These are phyloP conservation scores for Nigrospora oryzae DNA, from an alignment of 2,329 filamentous ascomycete genomes.

Conservation along the genomic window DNA sequence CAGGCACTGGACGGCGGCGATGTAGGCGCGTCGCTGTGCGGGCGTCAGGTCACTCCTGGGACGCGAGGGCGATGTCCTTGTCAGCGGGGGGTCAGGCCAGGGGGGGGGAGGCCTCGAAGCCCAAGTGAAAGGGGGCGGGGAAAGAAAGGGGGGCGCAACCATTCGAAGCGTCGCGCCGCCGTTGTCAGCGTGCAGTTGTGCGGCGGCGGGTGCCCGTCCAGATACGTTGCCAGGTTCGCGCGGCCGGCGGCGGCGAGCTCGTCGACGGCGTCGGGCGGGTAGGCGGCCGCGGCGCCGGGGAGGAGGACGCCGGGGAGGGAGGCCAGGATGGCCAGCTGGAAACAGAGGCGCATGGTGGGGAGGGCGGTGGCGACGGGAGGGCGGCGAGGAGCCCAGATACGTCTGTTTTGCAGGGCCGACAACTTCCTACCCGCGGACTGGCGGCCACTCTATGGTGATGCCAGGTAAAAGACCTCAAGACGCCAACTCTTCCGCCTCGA, in stretches of 20 bases:
- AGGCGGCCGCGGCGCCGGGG: not conserved
- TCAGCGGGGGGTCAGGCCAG: slow-evolving; percentile 1
- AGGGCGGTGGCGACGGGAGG: too few relatives aligned
- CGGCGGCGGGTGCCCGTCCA: slow-evolving; percentile 12
- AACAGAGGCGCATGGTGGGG: too few relatives aligned
- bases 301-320: too few relatives aligned
- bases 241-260: slow-evolving; percentile 18
- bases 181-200: slow-evolving; percentile 19
- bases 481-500: too few relatives aligned
- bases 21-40: slow-evolving; percentile 17
- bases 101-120: not conserved
- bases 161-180: slow-evolving; percentile 17
- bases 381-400: too few relatives aligned
- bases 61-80: not conserved
- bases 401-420: too few relatives aligned
- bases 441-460: too few relatives aligned
- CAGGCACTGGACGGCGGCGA: slow-evolving; percentile 17
- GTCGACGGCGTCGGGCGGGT: slow-evolving; percentile 20
- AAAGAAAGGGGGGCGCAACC: slow-evolving; percentile 9
- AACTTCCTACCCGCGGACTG: too few relatives aligned
- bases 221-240: slow-evolving; percentile 16
- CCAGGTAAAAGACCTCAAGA: too few relatives aligned
- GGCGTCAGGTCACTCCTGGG: slow-evolving; percentile 20
- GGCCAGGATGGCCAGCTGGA: too few relatives aligned
- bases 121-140: not conserved